These are phyloP conservation scores for Trypanosoma theileri DNA, from an alignment of 208 protist genomes.

Conservation along the genomic window DNA sequence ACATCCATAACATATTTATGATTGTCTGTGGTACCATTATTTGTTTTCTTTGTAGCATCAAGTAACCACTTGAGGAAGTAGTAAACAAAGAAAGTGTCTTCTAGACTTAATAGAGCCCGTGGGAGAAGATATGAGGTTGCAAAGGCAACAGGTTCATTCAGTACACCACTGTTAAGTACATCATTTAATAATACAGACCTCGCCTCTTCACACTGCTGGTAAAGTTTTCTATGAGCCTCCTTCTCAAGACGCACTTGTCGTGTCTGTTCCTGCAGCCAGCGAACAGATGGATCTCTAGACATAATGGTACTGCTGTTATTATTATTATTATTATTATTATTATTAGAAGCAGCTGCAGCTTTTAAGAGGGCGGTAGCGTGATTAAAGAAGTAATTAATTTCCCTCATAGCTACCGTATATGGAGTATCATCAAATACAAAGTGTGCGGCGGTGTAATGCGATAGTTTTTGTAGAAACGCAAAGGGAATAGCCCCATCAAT, in stretches of 20 bases:
- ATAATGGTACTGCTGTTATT: background rate
- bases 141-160: conserved; percentile 27
- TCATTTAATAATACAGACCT: conserved; percentile 22
- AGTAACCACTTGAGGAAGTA: conserved; percentile 60
- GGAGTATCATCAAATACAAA: conserved; percentile 49
- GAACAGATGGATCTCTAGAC: conserved; percentile 16
- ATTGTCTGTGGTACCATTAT: background rate
- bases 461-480: conserved; percentile 37
- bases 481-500: conserved; percentile 27
- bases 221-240: conserved; percentile 37
- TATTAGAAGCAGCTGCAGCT: conserved; percentile 32
- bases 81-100: conserved; percentile 63
- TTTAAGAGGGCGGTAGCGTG: conserved; percentile 12
- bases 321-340: conserved; percentile 5
- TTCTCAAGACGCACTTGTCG: conserved; percentile 42
- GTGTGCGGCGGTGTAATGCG: conserved; percentile 54
- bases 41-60: conserved; percentile 9
- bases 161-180: conserved; percentile 13
- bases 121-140: conserved; percentile 61
- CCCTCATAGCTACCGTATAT: conserved; percentile 41
- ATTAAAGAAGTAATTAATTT: conserved; percentile 29
- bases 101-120: conserved; percentile 64
- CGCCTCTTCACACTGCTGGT: conserved; percentile 20
- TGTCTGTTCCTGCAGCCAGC: conserved; percentile 39
- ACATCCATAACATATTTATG: conserved; percentile 37